Conservation (phyloP, 495 filamentous ascomycete genomes). For the Neohortaea acidophila region DNA sequence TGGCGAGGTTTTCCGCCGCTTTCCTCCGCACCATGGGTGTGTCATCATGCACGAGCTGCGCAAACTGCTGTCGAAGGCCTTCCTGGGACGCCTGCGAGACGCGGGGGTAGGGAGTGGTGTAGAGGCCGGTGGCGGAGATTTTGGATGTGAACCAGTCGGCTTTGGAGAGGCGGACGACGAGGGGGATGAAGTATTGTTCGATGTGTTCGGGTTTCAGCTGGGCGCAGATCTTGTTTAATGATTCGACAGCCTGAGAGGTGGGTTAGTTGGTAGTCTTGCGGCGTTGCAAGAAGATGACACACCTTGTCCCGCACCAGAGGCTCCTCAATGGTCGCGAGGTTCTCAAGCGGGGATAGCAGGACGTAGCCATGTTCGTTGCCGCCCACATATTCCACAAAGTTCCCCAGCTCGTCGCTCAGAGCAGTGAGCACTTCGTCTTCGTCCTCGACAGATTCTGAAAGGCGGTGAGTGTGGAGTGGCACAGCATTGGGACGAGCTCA, state of each 20-base stretch:
- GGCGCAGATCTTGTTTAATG: conserved; percentile 94
- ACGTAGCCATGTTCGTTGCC: conserved; percentile 89
- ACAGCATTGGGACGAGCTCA: conserved; percentile 18
- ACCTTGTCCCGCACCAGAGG: conserved; percentile 96
- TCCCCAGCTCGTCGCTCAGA: conserved; percentile 86
- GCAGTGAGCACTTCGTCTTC: conserved; percentile 97
- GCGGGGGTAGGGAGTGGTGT: conserved; percentile 80
- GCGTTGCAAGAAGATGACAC: conserved; percentile 12
- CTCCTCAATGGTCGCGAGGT: conserved; percentile 95
- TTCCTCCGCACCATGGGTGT: conserved; percentile 97
- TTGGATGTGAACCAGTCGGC: conserved; percentile 99
- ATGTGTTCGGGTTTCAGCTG: conserved; percentile 81
- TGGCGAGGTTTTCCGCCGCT: conserved; percentile 87
- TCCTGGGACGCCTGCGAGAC: conserved; percentile 73
- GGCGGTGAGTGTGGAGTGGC: neutral
- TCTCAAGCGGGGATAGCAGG: conserved; percentile 90
- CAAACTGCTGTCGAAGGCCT: conserved; percentile 75
- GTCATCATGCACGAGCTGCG: conserved; percentile 87
- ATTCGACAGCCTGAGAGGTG: conserved; percentile 75
- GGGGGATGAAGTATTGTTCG: conserved; percentile 90
- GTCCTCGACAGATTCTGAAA: conserved; percentile 87
- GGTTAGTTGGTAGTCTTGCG: conserved; percentile 8
- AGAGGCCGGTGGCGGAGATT: conserved; percentile 91
- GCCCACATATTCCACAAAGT: conserved; percentile 94
- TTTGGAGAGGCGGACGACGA: conserved; percentile 87